Base-by-base conservation (phyloP, 2,329 filamentous ascomycete species). In the Trematosphaeria pertusa region DNA sequence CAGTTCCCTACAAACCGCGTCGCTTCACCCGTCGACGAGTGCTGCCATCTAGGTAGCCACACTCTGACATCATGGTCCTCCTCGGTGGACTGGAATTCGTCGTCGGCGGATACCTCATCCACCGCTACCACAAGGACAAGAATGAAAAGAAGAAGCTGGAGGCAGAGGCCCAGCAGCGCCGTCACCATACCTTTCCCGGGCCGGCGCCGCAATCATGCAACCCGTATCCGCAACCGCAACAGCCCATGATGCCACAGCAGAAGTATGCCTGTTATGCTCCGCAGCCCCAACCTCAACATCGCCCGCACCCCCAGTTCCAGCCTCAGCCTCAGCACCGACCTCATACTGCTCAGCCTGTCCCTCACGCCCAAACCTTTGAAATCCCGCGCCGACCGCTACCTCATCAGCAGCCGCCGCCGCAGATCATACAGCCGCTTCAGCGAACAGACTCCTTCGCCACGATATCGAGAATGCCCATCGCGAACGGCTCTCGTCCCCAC, bases 71-170 rank as follows among this genome's bases (percentile, higher is more conserved):
- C 55, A 72, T 72, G 69, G 59, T 64, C 36, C 59, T 72, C 41
- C 60, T 72, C 22, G 69, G 69, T n/a, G 69, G 69, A n/a, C 61
- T 72, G 1, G 69, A 72, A 43, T 43, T 72, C 19, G 60, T 71
- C 37, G 64, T 65, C 21, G 69, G 65, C 31, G 69, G 67, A 21
- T 67, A 67, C 36, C 52, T 72, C 5, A 41, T 67, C 18, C 67
- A 72, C 50, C 61, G 60, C 22, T 61, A 71, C 39, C 59, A 69
- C 43, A 67, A 67, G 45, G 65, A 69, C 43, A 70, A 70, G 50
- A 61, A 65, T 34, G 59, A 67, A 49, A 65, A 66, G 53, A 60
- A 58, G 46, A 55, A 50, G 37, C 50, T 62, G 12, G 48, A 62
- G 34, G 52, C 62, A 14, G 65, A 69, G 37, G 56, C 58, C 12